Evolutionary conservation across 495 filamentous ascomycete genomes (phyloP).

Genomic region (Echria macrotheca): DNA sequence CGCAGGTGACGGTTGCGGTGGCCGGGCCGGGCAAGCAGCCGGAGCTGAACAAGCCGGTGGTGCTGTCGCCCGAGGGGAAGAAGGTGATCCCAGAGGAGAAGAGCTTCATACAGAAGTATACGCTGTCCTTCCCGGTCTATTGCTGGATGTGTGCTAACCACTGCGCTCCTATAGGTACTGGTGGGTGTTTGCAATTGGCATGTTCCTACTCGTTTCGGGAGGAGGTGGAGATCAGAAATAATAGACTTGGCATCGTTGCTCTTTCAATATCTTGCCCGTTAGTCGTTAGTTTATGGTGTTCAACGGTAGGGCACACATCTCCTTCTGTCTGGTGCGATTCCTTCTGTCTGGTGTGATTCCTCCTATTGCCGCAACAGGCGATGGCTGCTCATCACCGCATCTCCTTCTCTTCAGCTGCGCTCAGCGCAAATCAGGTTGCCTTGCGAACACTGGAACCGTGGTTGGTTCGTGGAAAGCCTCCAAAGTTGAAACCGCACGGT

Average conservation of each 20-base stretch:
- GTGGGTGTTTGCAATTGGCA: conserved; percentile 45
- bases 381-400: too few species aligned
- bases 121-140: conserved; percentile 30
- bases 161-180: conserved; percentile 39
- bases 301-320: too few species aligned
- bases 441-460: too few species aligned
- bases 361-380: too few species aligned
- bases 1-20: conserved; percentile 47
- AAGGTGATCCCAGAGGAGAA: conserved; percentile 55
- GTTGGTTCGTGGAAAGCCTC: too few species aligned
- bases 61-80: conserved; percentile 57
- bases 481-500: too few species aligned
- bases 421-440: too few species aligned
- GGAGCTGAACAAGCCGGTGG: conserved; percentile 59
- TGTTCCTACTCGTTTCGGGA: conserved; percentile 31
- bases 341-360: too few species aligned
- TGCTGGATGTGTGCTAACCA: neutral
- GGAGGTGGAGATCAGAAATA: conserved; percentile 41
- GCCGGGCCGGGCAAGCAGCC: conserved; percentile 47
- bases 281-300: too few species aligned
- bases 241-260: neutral
- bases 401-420: too few species aligned
- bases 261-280: neutral
- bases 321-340: too few species aligned
- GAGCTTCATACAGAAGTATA: conserved; percentile 66